A percentile compares a stretch with the other conserved stretches of the same genome.
Conservation (phyloP, 2,329 filamentous ascomycete species). For the Pseudopyricularia cyperi region DNA sequence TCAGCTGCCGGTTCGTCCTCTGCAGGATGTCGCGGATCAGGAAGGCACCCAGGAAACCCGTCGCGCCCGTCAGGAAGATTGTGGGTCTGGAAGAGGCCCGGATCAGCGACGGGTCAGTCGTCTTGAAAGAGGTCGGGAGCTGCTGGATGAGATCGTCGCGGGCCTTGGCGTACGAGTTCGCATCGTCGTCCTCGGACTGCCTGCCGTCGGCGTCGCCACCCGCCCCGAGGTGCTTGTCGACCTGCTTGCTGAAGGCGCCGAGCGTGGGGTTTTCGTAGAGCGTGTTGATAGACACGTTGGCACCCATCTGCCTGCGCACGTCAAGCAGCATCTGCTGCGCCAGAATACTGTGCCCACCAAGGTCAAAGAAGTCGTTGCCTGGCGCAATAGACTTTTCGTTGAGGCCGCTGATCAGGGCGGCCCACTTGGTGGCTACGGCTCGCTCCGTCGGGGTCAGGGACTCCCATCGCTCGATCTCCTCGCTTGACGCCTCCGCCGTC, state of each 20-base stretch:
- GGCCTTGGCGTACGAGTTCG: slow-evolving; percentile 30
- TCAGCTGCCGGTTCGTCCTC: slow-evolving; percentile 37
- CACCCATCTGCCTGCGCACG: slow-evolving; percentile 29
- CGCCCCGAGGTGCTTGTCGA: slow-evolving; percentile 14
- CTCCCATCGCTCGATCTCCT: slow-evolving; percentile 20
- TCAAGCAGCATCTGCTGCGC: slow-evolving; percentile 70
- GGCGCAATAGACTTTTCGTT: slow-evolving; percentile 52
- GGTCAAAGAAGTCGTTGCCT: slow-evolving; percentile 60
- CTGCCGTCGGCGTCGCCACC: slow-evolving; percentile 18
- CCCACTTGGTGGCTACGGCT: slow-evolving; percentile 60
- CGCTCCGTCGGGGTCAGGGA: slow-evolving; percentile 43
- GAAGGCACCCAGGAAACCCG: slow-evolving; percentile 78
- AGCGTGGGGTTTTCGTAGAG: slow-evolving; percentile 53
- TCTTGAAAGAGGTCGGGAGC: slow-evolving; percentile 26
- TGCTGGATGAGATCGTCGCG: slow-evolving; percentile 35
- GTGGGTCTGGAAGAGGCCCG: slow-evolving; percentile 28
- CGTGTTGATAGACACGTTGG: slow-evolving; percentile 52
- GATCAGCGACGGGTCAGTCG: slow-evolving; percentile 13
- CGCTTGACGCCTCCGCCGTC: slow-evolving; percentile 28
- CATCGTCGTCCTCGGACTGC: slow-evolving; percentile 20
- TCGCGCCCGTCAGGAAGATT: slow-evolving; percentile 77
- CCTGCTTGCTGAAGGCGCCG: slow-evolving; percentile 32
- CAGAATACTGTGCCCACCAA: slow-evolving; percentile 69
- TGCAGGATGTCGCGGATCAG: slow-evolving; percentile 63
- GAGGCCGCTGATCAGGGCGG: slow-evolving; percentile 51